Conservation (phyloP, 306 rosid genomes). For the Casuarina glauca region DNA sequence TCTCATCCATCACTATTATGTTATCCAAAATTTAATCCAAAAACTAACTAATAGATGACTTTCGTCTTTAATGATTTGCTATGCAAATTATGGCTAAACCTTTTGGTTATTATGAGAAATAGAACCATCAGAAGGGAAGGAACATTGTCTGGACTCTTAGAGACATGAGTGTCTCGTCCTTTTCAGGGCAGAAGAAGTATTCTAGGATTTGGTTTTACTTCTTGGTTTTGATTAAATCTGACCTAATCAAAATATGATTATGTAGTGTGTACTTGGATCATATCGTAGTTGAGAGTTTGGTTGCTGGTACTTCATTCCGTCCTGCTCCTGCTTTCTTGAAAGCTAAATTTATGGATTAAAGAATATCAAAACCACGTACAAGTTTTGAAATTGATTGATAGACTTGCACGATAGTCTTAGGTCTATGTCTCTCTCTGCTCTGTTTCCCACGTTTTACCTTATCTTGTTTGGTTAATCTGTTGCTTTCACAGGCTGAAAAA, state of each 20-base stretch:
- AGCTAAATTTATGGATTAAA: slow-evolving; percentile 16
- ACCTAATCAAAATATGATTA: slow-evolving; percentile 46
- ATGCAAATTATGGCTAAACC: slow-evolving; percentile 20
- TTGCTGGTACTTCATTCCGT: slow-evolving; percentile 12
- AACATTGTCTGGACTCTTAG: slow-evolving; percentile 38
- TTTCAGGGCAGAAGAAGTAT: slow-evolving; percentile 11
- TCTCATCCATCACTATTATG: too few relatives aligned
- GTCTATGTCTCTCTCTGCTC: not conserved
- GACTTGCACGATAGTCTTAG: slow-evolving; percentile 1
- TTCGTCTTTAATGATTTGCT: not conserved
- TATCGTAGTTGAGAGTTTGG: slow-evolving; percentile 26
- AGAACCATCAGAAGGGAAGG: slow-evolving; percentile 25
- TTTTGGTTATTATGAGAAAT: slow-evolving; percentile 5
- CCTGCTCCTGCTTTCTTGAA: slow-evolving; percentile 32
- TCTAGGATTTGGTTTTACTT: slow-evolving; percentile 19
- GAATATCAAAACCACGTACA: slow-evolving; percentile 1
- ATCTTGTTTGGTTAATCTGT: too few relatives aligned
- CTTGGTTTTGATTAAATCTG: slow-evolving; percentile 34
- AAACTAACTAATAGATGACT: too few relatives aligned
- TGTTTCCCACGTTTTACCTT: not conserved
- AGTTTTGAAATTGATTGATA: slow-evolving; percentile 9
- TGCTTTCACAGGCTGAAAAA: too few relatives aligned
- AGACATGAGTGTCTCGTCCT: slow-evolving; percentile 46
- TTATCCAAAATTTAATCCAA: too few relatives aligned
- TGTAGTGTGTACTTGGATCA: slow-evolving; percentile 31